Evolutionary conservation across 1,284 basidiomycete species (phyloP), one percentile per base, ranked within the genome.

Genomic region (Cystobasidiaceae sp.): DNA sequence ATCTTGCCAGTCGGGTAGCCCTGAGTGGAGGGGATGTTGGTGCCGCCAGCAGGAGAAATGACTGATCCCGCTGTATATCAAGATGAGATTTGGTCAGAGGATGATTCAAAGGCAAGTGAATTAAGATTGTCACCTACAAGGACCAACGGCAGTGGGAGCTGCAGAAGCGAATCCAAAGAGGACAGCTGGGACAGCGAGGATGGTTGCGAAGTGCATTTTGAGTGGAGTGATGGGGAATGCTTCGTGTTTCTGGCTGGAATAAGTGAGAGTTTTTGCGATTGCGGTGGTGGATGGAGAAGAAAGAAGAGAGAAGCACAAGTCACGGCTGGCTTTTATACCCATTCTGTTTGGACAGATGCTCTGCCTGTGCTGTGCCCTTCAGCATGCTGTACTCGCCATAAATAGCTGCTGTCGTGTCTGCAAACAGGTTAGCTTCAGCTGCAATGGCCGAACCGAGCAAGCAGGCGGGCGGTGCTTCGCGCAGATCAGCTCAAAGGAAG

Each of bases 1-100:
- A 56, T 56, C n/a, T 56, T 56, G 27, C 39, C 54, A 23, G 54
- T 56, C 19, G 54, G 54, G 54, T 56, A 56, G n/a, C 54, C 54
- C 23, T 56, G 54, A 19, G 39, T 56, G 25, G 54, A 41, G 15
- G 54, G 41, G 23, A 43, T 43, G 21, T 41, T 56, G 54, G 54
- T 17, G 37, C 54, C 54, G 27, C 54, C 54, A 11, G 37, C 54
- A 2, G 54, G 54, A 21, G n/a, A 43, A n/a, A 56, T 15, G 6
- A 56, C 39, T 44, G 41, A 28, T 9, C 54, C 54, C 39, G 54
- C 54, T 56, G 2, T 33, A 2, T 2, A 17, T n/a, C 5, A 2
- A 30, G 11, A 21, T 23, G 41, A 30, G 4, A n/a, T 8, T 43
- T 4, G 41, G 48, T 28, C 9, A 21, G 25, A 8, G 15, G 8